Percentiles rank a stretch among this genome's conserved stretches.
These are phyloP conservation scores for Cercospora sp. DNA, from an alignment of 2,329 filamentous ascomycete species.

Conservation along the genomic window DNA sequence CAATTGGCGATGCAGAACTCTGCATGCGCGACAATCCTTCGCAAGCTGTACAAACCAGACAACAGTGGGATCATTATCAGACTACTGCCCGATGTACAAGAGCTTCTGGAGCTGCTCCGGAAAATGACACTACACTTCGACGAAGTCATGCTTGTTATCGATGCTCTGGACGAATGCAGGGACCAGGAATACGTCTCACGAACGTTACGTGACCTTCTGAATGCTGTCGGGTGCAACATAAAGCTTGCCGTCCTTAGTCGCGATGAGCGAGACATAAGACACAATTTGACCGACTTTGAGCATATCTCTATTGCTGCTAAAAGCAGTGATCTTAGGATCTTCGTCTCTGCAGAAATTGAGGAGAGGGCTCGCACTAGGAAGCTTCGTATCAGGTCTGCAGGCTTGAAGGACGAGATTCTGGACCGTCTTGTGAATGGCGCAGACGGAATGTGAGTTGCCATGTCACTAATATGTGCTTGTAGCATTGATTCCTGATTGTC, in stretches of 20 bases:
- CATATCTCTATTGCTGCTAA: background rate
- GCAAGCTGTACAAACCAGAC: background rate
- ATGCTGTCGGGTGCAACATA: background rate
- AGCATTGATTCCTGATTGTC: too few species aligned
- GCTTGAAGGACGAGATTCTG: background rate
- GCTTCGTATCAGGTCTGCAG: background rate
- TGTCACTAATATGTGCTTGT: too few species aligned
- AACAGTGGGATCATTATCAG: background rate
- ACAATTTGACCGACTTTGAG: background rate
- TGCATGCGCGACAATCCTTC: background rate
- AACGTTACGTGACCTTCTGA: background rate
- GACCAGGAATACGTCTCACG: background rate
- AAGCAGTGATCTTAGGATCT: background rate
- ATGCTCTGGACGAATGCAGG: background rate
- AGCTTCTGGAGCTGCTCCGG: background rate
- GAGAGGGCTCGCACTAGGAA: background rate
- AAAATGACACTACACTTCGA: background rate
- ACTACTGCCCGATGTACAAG: background rate
- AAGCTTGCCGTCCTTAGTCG: background rate
- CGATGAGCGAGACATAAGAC: background rate
- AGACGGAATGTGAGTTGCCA: background rate
- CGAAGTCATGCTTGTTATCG: background rate
- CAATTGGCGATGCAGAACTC: background rate
- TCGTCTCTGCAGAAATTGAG: background rate
- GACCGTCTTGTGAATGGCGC: background rate